Evolutionary conservation across 169 alveolate species (phyloP).

Genomic region (Cryptosporidium ryanae): DNA sequence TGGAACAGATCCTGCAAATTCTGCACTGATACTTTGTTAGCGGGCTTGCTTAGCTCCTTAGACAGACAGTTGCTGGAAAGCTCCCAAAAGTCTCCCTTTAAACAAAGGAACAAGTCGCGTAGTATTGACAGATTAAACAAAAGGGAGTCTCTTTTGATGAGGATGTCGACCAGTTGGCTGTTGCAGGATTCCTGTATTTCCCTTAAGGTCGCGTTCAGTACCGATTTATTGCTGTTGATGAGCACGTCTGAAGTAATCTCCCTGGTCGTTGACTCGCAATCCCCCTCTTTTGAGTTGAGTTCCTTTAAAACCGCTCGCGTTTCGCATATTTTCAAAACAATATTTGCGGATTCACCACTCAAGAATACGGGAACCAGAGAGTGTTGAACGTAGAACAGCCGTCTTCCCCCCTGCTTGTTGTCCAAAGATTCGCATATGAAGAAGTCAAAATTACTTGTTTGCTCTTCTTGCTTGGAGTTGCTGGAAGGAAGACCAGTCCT

Average conservation of each 20-base stretch:
- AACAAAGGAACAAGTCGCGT: slow-evolving; percentile 14
- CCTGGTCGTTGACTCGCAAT: background rate
- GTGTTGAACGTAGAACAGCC: background rate
- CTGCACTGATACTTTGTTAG: slow-evolving; percentile 33
- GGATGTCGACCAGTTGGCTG: slow-evolving; percentile 4
- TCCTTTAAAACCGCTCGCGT: slow-evolving; percentile 13
- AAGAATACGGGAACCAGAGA: slow-evolving; percentile 32
- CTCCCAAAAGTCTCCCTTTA: slow-evolving; percentile 55
- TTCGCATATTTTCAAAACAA: slow-evolving; percentile 21
- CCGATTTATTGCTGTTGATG: slow-evolving; percentile 1
- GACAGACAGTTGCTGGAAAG: background rate
- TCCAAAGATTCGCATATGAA: slow-evolving; percentile 19
- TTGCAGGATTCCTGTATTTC: background rate
- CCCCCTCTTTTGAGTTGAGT: background rate
- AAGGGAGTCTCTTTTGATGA: slow-evolving; percentile 7
- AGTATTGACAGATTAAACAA: background rate
- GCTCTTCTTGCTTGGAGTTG: background rate
- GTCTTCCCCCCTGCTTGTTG: no score
- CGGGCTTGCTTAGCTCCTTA: slow-evolving; percentile 34
- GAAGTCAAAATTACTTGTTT: slow-evolving; percentile 11
- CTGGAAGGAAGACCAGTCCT: background rate
- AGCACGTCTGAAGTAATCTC: slow-evolving; percentile 32
- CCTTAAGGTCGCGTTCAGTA: background rate
- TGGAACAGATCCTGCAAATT: slow-evolving; percentile 12
- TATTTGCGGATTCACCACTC: slow-evolving; percentile 11